phyloP scores from a whole-genome alignment of 257 asterid species.

The Schizonepeta tenuifolia region DNA sequence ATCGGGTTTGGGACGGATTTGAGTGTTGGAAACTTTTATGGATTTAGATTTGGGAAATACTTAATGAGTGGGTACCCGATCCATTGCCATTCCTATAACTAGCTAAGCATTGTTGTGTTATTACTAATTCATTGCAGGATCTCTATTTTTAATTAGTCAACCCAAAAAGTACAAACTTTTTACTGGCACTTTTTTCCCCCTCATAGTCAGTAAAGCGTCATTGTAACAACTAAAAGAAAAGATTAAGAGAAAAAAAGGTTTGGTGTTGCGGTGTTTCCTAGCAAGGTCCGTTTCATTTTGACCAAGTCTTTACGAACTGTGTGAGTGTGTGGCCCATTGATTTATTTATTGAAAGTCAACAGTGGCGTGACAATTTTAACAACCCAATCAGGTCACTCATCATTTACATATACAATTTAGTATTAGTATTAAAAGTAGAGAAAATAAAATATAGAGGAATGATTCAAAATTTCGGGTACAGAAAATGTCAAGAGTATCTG shows the following conservation, averaged over 20 bases:
- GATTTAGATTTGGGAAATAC: too few species aligned
- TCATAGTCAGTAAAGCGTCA: not conserved
- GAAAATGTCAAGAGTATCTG: slow-evolving; percentile 9
- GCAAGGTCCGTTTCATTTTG: slow-evolving; percentile 35
- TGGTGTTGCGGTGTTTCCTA: slow-evolving; percentile 24
- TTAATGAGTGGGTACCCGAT: too few species aligned
- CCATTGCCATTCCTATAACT: too few species aligned
- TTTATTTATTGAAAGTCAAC: slow-evolving; percentile 31
- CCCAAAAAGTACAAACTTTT: too few species aligned
- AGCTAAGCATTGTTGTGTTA: too few species aligned
- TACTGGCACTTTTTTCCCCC: not conserved
- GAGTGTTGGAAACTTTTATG: too few species aligned
- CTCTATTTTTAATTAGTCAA: too few species aligned
- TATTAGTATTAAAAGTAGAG: not conserved
- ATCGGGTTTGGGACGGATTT: too few species aligned
- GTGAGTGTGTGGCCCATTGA: not conserved
- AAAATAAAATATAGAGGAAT: not conserved
- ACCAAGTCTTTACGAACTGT: slow-evolving; percentile 24
- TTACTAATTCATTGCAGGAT: too few species aligned
- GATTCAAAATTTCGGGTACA: slow-evolving; percentile 25
- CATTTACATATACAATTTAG: not conserved
- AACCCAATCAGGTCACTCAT: not conserved
- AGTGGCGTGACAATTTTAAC: slow-evolving; percentile 36
- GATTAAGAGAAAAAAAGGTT: slow-evolving; percentile 16
- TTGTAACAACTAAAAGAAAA: not conserved